These are phyloP conservation scores for Yarrowia keelungensis DNA, from an alignment of 805 yeast genomes.

Conservation along the genomic window DNA sequence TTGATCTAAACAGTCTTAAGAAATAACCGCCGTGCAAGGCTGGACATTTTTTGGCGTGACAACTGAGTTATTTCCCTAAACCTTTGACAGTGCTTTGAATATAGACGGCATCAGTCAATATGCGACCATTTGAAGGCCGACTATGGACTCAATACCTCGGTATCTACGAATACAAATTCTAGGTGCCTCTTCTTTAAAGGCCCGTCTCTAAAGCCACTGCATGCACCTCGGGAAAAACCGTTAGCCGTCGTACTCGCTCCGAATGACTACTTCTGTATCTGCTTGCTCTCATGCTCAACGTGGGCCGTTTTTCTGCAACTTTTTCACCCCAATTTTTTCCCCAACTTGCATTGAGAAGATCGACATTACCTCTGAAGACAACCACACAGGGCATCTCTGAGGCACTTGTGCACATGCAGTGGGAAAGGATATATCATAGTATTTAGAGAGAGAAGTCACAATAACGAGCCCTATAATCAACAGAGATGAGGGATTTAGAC, in stretches of 20 bases:
- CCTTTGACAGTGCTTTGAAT: too few relatives aligned
- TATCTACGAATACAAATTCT: too few relatives aligned
- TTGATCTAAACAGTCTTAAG: not conserved
- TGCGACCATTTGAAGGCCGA: too few relatives aligned
- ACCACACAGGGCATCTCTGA: not conserved
- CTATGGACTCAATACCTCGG: too few relatives aligned
- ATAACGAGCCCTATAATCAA: not conserved
- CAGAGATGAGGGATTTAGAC: not conserved
- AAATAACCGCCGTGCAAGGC: not conserved
- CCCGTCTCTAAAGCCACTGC: too few relatives aligned
- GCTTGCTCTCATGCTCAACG: not conserved
- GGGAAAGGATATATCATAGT: not conserved
- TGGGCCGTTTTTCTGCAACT: conserved; percentile 4
- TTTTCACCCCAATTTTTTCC: conserved; percentile 7
- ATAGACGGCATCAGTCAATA: too few relatives aligned
- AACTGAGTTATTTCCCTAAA: too few relatives aligned
- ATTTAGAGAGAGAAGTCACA: not conserved
- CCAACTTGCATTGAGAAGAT: not conserved
- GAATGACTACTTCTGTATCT: not conserved
- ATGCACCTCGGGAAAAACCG: too few relatives aligned
- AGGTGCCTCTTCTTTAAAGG: too few relatives aligned
- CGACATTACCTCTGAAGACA: conserved; percentile 13
- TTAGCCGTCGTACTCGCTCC: not conserved
- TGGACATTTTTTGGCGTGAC: not conserved
- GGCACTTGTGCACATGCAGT: not conserved